These are phyloP conservation scores for Closterium sp. DNA, from an alignment of 139 green algal species.

Conservation along the genomic window DNA sequence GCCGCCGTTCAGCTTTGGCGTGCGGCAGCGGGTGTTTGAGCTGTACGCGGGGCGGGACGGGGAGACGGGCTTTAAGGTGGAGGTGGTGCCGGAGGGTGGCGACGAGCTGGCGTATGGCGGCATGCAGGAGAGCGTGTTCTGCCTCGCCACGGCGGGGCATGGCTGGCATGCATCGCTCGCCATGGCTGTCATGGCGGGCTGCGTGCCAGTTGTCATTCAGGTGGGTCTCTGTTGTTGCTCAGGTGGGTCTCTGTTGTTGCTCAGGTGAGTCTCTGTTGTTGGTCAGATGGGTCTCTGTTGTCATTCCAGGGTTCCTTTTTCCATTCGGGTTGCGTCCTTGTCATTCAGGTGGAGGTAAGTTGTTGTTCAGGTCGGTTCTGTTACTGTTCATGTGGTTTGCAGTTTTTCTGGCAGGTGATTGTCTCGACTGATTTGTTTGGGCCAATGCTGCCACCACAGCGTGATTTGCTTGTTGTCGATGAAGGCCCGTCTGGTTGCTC, in stretches of 20 bases:
- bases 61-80: conserved; percentile 6
- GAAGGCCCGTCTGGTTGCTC: no score
- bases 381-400: no score
- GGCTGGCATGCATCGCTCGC: conserved; percentile 31
- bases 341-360: background rate
- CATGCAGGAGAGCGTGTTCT: conserved; percentile 44
- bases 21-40: conserved; percentile 53
- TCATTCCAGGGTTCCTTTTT: background rate
- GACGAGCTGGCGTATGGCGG: background rate
- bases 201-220: conserved; percentile 55
- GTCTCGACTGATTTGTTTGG: no score
- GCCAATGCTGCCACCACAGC: no score
- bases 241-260: background rate
- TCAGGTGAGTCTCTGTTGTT: background rate
- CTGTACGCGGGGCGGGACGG: conserved; percentile 24
- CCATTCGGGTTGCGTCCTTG: background rate
- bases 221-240: background rate
- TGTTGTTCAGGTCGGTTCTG: no score
- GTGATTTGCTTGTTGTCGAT: no score
- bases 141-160: conserved; percentile 39
- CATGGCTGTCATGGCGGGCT: conserved; percentile 29
- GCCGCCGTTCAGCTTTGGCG: conserved; percentile 41
- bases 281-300: background rate
- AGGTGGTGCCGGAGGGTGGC: background rate
- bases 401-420: no score